These are phyloP conservation scores for Boletus speciosus DNA, from an alignment of 768 basidiomycete species.

Conservation along the genomic window DNA sequence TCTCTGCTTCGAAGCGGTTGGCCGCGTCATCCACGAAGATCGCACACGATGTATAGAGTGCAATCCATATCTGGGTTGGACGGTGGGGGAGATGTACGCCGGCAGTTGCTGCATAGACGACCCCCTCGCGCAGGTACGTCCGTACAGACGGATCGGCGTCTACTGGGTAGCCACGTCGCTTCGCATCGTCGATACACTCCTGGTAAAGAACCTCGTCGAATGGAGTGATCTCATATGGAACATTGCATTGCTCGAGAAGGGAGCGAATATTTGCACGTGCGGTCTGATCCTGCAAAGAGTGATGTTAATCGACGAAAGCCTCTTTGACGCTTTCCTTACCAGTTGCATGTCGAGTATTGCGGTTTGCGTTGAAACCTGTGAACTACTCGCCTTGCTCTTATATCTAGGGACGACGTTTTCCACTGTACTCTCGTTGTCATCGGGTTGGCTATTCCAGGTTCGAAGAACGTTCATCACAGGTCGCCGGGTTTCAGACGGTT, in stretches of 20 bases:
- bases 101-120: conserved; percentile 23
- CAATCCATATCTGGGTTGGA: conserved; percentile 27
- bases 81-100: conserved; percentile 29
- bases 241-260: conserved; percentile 15
- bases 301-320: not conserved
- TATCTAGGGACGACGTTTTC: not conserved
- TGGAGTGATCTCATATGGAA: conserved; percentile 9
- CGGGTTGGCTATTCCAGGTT: not conserved
- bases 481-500: too few species aligned
- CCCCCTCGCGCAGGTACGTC: conserved; percentile 34
- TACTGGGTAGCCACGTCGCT: conserved; percentile 25
- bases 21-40: conserved; percentile 38
- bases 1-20: conserved; percentile 18
- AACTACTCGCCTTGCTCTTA: not conserved
- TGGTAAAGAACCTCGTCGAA: conserved; percentile 17
- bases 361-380: not conserved
- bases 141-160: conserved; percentile 18
- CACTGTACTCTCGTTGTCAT: not conserved
- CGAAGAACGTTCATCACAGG: not conserved
- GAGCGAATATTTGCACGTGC: conserved; percentile 12
- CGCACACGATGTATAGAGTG: conserved; percentile 39
- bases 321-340: not conserved
- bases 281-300: conserved; percentile 5
- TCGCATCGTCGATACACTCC: conserved; percentile 23
- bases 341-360: conserved; percentile 5